phyloP scores from a whole-genome alignment of 768 basidiomycete genomes.

The Tylopilus sp. region DNA sequence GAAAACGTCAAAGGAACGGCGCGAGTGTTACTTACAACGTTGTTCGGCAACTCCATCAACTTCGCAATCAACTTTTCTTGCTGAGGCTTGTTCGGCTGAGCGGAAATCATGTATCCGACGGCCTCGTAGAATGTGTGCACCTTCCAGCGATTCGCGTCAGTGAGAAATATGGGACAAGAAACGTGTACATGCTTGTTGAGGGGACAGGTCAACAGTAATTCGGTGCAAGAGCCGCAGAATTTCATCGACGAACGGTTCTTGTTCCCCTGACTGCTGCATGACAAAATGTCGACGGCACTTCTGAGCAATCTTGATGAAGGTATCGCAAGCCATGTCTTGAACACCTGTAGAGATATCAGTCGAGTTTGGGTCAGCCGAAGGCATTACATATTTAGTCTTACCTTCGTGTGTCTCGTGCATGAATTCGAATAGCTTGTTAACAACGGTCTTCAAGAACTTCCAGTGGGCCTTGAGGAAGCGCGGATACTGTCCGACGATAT shows the following conservation, averaged over 20 bases:
- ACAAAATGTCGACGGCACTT: constrained; percentile 98
- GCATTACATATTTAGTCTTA: constrained; percentile 17
- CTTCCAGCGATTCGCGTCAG: constrained; percentile 22
- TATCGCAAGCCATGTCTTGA: constrained; percentile 99
- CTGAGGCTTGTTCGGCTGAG: constrained; percentile 95
- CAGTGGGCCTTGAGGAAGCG: constrained; percentile 99
- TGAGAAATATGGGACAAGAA: neutral
- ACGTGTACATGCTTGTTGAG: constrained; percentile 58
- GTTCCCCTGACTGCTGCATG: constrained; percentile 96
- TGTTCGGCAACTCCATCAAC: constrained; percentile 96
- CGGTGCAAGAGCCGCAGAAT: constrained; percentile 88
- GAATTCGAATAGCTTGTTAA: constrained; percentile 99
- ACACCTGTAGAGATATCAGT: constrained; percentile 56
- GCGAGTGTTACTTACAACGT: constrained; percentile 61
- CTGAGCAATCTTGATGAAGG: constrained; percentile 99
- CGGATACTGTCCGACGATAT: constrained; percentile 99
- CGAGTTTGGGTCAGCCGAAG: constrained; percentile 7
- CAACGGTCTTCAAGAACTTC: constrained; percentile 99
- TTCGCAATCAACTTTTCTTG: constrained; percentile 95
- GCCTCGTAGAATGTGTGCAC: constrained; percentile 99
- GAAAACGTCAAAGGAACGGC: neutral
- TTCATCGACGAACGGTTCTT: constrained; percentile 97
- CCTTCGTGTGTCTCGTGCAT: constrained; percentile 99
- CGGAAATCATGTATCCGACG: constrained; percentile 98
- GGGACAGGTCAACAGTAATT: constrained; percentile 91